Evolutionary conservation across 352 stramenopile genomes (phyloP).

Genomic region (Globisporangium apiculatum): DNA sequence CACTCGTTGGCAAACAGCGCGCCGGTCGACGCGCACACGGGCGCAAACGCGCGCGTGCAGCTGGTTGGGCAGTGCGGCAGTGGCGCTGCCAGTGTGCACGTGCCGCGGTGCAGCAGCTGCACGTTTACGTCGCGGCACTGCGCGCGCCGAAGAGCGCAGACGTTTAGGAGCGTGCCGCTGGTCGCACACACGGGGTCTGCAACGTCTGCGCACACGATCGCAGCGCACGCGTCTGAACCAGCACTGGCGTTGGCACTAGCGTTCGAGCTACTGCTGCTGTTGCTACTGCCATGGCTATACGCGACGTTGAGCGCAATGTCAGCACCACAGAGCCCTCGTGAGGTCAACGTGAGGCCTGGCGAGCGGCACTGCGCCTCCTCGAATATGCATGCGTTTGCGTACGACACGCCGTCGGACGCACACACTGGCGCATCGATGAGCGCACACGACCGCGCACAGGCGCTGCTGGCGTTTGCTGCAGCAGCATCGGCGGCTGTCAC

Average conservation of each 20-base stretch:
- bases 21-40: constrained; percentile 45
- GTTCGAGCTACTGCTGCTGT: not conserved
- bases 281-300: constrained; percentile 20
- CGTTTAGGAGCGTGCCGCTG: constrained; percentile 35
- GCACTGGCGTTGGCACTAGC: not conserved
- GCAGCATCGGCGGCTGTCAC: not conserved
- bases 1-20: constrained; percentile 50
- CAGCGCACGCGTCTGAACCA: constrained; percentile 9
- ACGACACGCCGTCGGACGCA: constrained; percentile 35
- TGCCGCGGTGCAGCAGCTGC: constrained; percentile 15
- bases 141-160: constrained; percentile 29
- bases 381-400: constrained; percentile 48
- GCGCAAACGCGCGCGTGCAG: constrained; percentile 30
- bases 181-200: constrained; percentile 46
- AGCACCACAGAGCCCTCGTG: constrained; percentile 19
- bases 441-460: constrained; percentile 28
- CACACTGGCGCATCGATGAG: constrained; percentile 35
- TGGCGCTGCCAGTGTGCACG: constrained; percentile 17
- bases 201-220: constrained; percentile 30
- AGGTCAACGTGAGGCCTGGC: constrained; percentile 15
- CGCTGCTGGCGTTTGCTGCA: not conserved
- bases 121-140: constrained; percentile 21
- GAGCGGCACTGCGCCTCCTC: constrained; percentile 31
- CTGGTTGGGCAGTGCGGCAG: constrained; percentile 24
- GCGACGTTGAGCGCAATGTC: constrained; percentile 20